These are phyloP conservation scores for Chytriomyces hyalinus DNA, from an alignment of 192 early-diverging fungal genomes.

Conservation along the genomic window DNA sequence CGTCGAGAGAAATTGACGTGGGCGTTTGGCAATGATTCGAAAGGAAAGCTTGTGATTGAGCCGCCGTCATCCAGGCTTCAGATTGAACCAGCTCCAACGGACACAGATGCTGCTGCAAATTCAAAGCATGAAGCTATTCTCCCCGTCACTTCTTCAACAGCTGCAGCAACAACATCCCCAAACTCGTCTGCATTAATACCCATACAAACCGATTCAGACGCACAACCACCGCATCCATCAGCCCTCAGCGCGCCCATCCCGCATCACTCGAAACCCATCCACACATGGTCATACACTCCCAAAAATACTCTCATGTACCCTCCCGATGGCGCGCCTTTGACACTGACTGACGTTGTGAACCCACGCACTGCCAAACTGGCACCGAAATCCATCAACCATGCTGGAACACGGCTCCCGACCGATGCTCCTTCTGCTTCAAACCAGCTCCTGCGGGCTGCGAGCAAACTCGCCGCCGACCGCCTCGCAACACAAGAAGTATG, in stretches of 20 bases:
- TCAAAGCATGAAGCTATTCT: too few relatives aligned
- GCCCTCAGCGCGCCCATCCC: background rate
- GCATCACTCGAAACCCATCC: constrained; percentile 3
- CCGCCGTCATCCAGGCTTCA: background rate
- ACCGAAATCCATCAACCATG: constrained; percentile 68
- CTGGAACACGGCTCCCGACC: constrained; percentile 61
- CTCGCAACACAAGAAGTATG: constrained; percentile 50
- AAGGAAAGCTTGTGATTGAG: constrained; percentile 38
- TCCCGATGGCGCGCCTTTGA: constrained; percentile 59
- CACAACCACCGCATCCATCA: background rate
- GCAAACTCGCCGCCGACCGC: constrained; percentile 34
- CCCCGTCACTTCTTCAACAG: background rate
- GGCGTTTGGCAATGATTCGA: constrained; percentile 69
- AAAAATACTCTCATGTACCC: constrained; percentile 78
- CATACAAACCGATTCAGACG: background rate
- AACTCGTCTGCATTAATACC: too few relatives aligned
- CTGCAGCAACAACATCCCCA: background rate
- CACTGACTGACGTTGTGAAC: constrained; percentile 46
- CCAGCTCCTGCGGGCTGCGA: constrained; percentile 20
- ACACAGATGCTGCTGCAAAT: background rate
- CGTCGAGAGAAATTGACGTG: constrained; percentile 65
- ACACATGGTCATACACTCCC: constrained; percentile 34
- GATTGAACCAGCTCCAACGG: constrained; percentile 27
- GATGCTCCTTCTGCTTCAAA: constrained; percentile 40
- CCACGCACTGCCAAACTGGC: constrained; percentile 41